Conservation (phyloP, 768 basidiomycete species). For the Daedaleopsis sinensis region DNA sequence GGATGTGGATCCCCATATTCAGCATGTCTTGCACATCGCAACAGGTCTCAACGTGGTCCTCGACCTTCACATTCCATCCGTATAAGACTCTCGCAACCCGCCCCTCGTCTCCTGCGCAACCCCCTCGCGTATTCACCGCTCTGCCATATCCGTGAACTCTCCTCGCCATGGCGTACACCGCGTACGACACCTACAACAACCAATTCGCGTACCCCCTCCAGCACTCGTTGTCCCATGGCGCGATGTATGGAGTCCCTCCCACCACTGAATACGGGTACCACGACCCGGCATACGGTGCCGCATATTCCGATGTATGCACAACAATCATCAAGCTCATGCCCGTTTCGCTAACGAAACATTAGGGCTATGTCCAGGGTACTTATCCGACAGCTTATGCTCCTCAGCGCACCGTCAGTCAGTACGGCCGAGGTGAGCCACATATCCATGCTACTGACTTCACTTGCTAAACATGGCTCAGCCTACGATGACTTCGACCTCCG, state of each 20-base stretch:
- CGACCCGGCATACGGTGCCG: slow-evolving; percentile 40
- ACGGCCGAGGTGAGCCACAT: slow-evolving; percentile 24
- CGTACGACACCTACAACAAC: slow-evolving; percentile 43
- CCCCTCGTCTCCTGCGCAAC: neutral
- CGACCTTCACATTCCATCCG: slow-evolving; percentile 1
- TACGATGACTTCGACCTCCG: slow-evolving; percentile 56
- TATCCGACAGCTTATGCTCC: slow-evolving; percentile 47
- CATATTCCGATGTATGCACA: slow-evolving; percentile 45
- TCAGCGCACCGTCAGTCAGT: slow-evolving; percentile 27
- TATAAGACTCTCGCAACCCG: slow-evolving; percentile 3
- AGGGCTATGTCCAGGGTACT: slow-evolving; percentile 37
- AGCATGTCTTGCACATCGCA: neutral
- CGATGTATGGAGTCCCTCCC: slow-evolving; percentile 21
- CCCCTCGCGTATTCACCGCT: slow-evolving; percentile 7
- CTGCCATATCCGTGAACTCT: slow-evolving; percentile 4
- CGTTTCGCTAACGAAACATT: neutral
- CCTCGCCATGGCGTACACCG: slow-evolving; percentile 43
- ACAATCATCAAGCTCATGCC: neutral
- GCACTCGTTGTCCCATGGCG: slow-evolving; percentile 27
- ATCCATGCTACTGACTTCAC: neutral
- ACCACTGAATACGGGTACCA: slow-evolving; percentile 37
- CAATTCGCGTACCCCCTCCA: slow-evolving; percentile 37
- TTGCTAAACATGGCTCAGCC: slow-evolving; percentile 34
- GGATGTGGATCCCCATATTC: neutral
- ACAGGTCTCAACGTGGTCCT: neutral